Base-by-base conservation (phyloP, 306 rosid species). In the Adenanthera pavonina region DNA sequence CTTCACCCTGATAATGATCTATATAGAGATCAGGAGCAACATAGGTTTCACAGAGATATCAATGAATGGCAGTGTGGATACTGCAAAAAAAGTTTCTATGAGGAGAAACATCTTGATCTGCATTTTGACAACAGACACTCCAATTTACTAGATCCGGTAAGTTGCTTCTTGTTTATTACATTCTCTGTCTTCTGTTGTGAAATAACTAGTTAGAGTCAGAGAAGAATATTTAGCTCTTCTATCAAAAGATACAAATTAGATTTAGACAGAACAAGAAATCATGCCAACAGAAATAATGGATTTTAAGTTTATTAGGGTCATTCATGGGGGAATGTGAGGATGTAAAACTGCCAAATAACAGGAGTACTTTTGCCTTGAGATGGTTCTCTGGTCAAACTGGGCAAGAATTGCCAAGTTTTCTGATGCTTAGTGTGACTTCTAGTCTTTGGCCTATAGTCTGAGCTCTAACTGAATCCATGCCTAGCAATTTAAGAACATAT, bases 51-150 rank as follows among this genome's bases (percentile, higher is more conserved):
- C 69, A 49, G 33, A 16, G 89, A 86, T 77, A 62, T 86, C 77
- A 84, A 82, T 80, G 91, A 88, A 34, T 88, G 91, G 91, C 79
- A 84, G 61, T 88, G 91, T 62, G 86, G 88, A 5, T 88, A 72
- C 80, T 88, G 91, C 80, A 88, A 84, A 80, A 88, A 88, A 81
- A 61, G 56, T 74, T 88, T 88, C 79, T 86, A 86, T 13, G 83
- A 81, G 71, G 88, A 92, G 81, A 92, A 85, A 66, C 72, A 88
- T 86, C 92, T 92, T 9, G 97, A 92, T 84, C 90, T 69, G 81
- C 95, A 92, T 87, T 92, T 89, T 60, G 92, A 92, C 82, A 87
- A 89, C 80, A 89, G 93, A 82, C 97, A 92, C 74, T 83, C 86
- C 81, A 85, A 89, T 87, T 86, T 88, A 77, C 83, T 91, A 74